Base-by-base conservation (phyloP, 1,284 basidiomycete species). In the Ganoderma boninense region DNA sequence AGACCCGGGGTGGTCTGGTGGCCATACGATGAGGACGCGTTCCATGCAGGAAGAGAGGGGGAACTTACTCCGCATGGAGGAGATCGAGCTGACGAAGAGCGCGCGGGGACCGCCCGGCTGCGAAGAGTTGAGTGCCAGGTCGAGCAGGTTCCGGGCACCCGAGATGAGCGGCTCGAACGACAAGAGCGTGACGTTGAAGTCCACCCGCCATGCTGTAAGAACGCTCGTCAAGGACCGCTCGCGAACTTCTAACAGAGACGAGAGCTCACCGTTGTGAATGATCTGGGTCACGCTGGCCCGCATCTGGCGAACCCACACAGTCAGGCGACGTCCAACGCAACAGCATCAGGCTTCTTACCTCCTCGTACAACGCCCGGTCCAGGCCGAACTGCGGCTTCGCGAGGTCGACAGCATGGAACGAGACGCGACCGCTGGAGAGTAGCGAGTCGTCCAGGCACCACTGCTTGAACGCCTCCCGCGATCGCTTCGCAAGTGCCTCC, bases 171-270 rank as follows among this genome's bases (percentile, higher is more conserved):
- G 66, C 73, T 83, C 80, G 70, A 82, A 82, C 6, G 80, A 78
- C 32, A 75, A 61, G 26, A 86, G 73, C 1, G 78, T 42, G 29
- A 81, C 69, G 72, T 84, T 81, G 76, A 86, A 86, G 72, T 87
- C 79, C 16, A 87, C 79, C 14, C 77, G 74, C 85, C 85, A 87
- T 0, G 85, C 83, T 83, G 57, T 61, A 54, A 7, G 16, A 1
- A 14, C 32, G 20, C 10, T 43, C 23, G 11, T 40, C 13, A 64
- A 56, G 29, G 13, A 43, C 14, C 14, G 35, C 20, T 49, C 29
- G 38, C 26, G n/a, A 23, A 2, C 20, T 20, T 29, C 18, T 4
- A 29, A 29, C 26, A 23, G 2, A 16, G 4, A 52, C n/a, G 7
- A 44, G 40, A 69, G 52, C 75, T 67, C 56, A 78, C 78, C 84